A percentile compares a stretch with the other conserved stretches of the same genome.
These are phyloP conservation scores for Pseudogymnoascus sp. DNA, from an alignment of 2,329 filamentous ascomycete genomes.

Conservation along the genomic window DNA sequence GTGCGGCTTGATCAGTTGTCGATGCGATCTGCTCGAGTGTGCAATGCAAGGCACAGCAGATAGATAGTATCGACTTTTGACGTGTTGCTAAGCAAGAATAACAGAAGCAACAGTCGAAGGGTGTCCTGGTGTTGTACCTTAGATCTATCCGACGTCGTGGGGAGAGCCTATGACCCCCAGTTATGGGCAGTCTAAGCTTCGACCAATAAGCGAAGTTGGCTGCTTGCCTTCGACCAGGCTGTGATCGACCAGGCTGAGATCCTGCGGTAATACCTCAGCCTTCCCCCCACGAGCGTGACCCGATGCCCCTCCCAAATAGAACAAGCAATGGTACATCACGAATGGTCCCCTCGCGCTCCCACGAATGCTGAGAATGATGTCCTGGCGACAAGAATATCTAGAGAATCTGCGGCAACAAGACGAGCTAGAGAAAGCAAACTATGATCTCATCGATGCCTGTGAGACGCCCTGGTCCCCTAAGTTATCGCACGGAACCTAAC, in stretches of 20 bases:
- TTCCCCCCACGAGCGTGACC: constrained; percentile 3
- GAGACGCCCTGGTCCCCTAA: constrained; percentile 27
- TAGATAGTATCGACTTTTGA: background rate
- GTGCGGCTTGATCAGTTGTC: background rate
- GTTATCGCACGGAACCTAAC: constrained; percentile 13
- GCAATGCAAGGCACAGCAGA: background rate
- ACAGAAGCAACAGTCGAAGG: constrained; percentile 1
- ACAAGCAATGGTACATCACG: background rate
- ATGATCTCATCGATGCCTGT: constrained; percentile 74
- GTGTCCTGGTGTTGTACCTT: constrained; percentile 3
- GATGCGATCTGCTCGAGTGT: background rate
- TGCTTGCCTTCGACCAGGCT: background rate
- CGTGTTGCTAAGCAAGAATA: background rate
- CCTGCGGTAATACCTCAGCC: constrained; percentile 3
- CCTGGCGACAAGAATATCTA: constrained; percentile 75
- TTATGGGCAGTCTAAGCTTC: constrained; percentile 6
- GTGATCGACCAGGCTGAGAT: background rate
- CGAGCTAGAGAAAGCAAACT: constrained; percentile 57
- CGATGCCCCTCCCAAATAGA: background rate
- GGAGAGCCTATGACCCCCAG: constrained; percentile 9
- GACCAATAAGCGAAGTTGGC: constrained; percentile 6
- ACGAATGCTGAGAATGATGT: constrained; percentile 22
- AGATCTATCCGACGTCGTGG: constrained; percentile 5
- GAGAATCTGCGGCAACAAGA: constrained; percentile 66
- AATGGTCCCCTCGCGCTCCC: background rate